Conservation (phyloP, 2,329 filamentous ascomycete genomes). For the Neodidymelliopsis sp. region DNA sequence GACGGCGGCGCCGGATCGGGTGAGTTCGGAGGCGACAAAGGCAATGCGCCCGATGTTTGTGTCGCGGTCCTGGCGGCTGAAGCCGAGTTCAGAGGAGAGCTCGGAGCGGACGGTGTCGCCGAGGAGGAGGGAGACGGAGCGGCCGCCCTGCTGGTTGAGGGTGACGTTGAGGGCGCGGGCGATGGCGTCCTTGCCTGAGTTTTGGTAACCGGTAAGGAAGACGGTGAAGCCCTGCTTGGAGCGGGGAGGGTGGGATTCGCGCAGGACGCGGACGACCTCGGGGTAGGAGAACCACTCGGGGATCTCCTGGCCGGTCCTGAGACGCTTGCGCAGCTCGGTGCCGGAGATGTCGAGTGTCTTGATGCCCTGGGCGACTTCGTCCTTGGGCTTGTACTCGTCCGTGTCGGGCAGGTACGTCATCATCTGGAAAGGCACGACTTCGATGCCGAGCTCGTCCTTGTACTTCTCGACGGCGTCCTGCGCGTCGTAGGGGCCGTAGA, state of each 20-base stretch:
- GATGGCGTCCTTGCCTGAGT: constrained; percentile 96
- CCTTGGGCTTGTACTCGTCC: constrained; percentile 94
- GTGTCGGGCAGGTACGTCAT: constrained; percentile 98
- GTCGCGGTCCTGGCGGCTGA: constrained; percentile 90
- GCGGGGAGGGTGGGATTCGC: constrained; percentile 93
- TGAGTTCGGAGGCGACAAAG: constrained; percentile 95
- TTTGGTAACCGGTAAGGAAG: constrained; percentile 96
- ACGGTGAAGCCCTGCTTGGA: constrained; percentile 95
- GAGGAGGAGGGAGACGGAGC: constrained; percentile 90
- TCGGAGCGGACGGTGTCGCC: constrained; percentile 95
- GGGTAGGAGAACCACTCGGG: constrained; percentile 99
- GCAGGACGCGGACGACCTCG: constrained; percentile 94
- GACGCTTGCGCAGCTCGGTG: constrained; percentile 85
- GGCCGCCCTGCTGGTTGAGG: constrained; percentile 96
- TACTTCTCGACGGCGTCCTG: constrained; percentile 97
- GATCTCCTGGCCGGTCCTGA: constrained; percentile 91
- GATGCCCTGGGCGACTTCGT: constrained; percentile 83
- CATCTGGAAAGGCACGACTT: constrained; percentile 99
- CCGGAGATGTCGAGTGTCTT: constrained; percentile 71
- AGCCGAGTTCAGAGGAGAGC: constrained; percentile 93
- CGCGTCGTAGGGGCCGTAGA: constrained; percentile 98
- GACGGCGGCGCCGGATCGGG: constrained; percentile 89
- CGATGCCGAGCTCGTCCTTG: constrained; percentile 94
- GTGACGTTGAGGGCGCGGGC: constrained; percentile 95
- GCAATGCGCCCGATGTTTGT: constrained; percentile 95